Conservation (phyloP, 108 stramenopile species). For the Nitzschia sp. region DNA sequence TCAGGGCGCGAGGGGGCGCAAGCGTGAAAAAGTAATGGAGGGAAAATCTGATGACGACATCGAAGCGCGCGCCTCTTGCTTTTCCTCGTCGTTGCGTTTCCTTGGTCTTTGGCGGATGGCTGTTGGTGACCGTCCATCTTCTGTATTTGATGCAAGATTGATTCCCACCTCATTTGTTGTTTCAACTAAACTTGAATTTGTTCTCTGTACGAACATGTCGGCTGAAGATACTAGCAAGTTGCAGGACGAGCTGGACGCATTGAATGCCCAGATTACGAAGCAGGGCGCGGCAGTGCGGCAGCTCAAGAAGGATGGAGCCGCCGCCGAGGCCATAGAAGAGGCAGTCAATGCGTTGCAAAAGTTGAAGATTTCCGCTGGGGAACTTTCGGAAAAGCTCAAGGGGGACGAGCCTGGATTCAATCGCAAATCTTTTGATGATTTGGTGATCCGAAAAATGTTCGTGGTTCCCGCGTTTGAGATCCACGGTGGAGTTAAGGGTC, state of each 20-base stretch:
- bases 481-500: constrained; percentile 97
- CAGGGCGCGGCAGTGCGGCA: constrained; percentile 82
- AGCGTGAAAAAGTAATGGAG: too few species aligned
- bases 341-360: constrained; percentile 78
- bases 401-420: constrained; percentile 68
- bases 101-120: too few species aligned
- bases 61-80: too few species aligned
- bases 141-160: too few species aligned
- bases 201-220: constrained; percentile 15
- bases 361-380: constrained; percentile 70
- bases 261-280: constrained; percentile 85
- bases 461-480: constrained; percentile 99
- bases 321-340: constrained; percentile 73
- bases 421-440: constrained; percentile 93
- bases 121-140: too few species aligned
- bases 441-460: constrained; percentile 98
- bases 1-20: too few species aligned
- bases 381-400: constrained; percentile 51
- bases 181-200: too few species aligned
- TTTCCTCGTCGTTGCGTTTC: too few species aligned
- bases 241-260: constrained; percentile 83
- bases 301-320: constrained; percentile 86
- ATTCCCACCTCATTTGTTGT: too few species aligned
- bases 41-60: too few species aligned
- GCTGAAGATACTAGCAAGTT: constrained; percentile 29